Percentiles rank a stretch among this genome's conserved stretches.
phyloP scores from a whole-genome alignment of 495 filamentous ascomycete genomes.

The Trypethelium eluteriae region DNA sequence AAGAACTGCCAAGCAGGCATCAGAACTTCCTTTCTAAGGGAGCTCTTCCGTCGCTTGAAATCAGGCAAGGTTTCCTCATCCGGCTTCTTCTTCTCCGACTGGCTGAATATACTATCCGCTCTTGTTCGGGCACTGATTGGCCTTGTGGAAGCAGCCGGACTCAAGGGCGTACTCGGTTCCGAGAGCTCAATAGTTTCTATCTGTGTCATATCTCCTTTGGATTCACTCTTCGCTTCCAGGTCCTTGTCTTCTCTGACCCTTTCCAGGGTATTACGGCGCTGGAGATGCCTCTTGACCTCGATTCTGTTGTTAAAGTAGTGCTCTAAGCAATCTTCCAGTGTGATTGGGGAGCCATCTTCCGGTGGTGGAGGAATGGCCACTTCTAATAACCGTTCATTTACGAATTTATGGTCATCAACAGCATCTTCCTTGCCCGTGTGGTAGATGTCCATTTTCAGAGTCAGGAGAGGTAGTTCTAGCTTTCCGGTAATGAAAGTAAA shows the following conservation, averaged over 20 bases:
- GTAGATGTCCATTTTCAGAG: constrained; percentile 89
- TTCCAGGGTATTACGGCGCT: constrained; percentile 51
- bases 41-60: constrained; percentile 35
- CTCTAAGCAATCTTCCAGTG: constrained; percentile 84
- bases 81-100: constrained; percentile 38
- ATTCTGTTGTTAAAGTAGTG: constrained; percentile 91
- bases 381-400: constrained; percentile 87
- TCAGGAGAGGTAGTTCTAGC: constrained; percentile 77
- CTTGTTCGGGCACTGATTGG: constrained; percentile 36
- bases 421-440: constrained; percentile 78
- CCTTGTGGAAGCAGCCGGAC: constrained; percentile 20
- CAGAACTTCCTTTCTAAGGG: constrained; percentile 70
- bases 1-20: constrained; percentile 99
- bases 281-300: constrained; percentile 75
- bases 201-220: constrained; percentile 46
- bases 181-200: constrained; percentile 53
- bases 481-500: constrained; percentile 90
- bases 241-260: constrained; percentile 32
- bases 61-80: constrained; percentile 25
- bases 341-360: constrained; percentile 56
- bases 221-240: constrained; percentile 33
- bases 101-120: constrained; percentile 55
- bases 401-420: constrained; percentile 83
- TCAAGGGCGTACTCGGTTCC: constrained; percentile 1
- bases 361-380: constrained; percentile 65